Evolutionary conservation across 169 alveolate species (phyloP), one percentile per base, ranked within the genome.

Genomic region (Toxoplasma gondii): DNA sequence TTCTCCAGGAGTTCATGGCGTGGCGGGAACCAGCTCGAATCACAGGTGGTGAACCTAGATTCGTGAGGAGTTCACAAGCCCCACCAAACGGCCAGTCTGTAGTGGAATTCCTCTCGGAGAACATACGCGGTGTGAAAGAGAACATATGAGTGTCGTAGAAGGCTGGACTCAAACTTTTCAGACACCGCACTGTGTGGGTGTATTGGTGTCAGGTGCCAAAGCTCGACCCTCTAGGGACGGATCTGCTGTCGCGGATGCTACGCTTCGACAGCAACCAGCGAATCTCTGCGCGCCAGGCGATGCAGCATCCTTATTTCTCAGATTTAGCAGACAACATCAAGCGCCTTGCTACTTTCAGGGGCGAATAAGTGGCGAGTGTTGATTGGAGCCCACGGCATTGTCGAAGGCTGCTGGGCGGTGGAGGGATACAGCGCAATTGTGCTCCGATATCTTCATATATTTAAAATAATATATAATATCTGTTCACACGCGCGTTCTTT

Each of bases 221-320:
- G 54, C 96, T 99, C 93, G 96, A 97, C 82, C 98, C 96, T 38
- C 93, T 97, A 41, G 99, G 99, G 10, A 94, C 97, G 10, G 99
- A 98, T 93, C 94, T 98, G 93, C 97, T 98, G n/a, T 96, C 98
- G 54, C 12, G 53, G 91, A 98, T 98, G 99, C 97, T 99, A 74
- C 97, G 97, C 81, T 98, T 97, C 74, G 99, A 99, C 88, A 99
- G 99, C 54, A 96, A 96, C 93, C 97, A 98, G 97, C 97, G 99
- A 92, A 99, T 99, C n/a, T 96, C 99, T 36, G 99, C 99, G 27
- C 98, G 97, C 93, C 98, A 97, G 81, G 99, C 99, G 78, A 96
- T 98, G 96, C 97, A 97, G 70, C 99, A 99, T 96, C 98, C 98
- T 24, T 99, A 98, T 95, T 99, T 99, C 96, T 96, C 67, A 5